Evolutionary conservation across 2,329 filamentous ascomycete genomes (phyloP), one percentile per base, ranked within the genome.

Genomic region (Ramularia endophylla): DNA sequence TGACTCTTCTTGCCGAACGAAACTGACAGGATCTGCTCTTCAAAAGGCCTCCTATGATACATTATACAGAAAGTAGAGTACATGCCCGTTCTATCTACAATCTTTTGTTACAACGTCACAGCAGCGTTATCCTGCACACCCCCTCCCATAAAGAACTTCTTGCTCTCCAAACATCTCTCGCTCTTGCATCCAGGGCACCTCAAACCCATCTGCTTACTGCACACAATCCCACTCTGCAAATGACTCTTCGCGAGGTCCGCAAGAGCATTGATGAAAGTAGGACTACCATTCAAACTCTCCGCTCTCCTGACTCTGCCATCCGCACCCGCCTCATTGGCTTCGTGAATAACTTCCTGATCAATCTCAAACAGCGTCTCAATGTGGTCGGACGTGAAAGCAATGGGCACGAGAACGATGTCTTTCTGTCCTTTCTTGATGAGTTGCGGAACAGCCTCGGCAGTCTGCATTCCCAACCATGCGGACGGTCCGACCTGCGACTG

Each of bases 361-460:
- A 98, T 71, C 65, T 98, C 92, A 62, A 83, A 97, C 1, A 98
- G 72, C 0, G 92, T 98, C 69, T 98, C 92, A 53, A 98, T 98
- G 62, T 98, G 92, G 58, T 98, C 92, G n/a, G 87, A 94, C 0
- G 92, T 98, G 63, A 98, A 98, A 5, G 92, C 92, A 51, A 98
- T 94, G 0, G 92, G 92, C 41, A 98, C 87, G 5, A 98, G 73
- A 1, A 95, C 74, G 40, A 98, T 73, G 60, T 98, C 88, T 41
- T 83, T 94, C 59, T 95, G 86, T 1, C 90, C 92, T 65, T 92
- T 88, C 60, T 85, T 80, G 52, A 97, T 81, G 61, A 95, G 94
- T 46, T 87, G 77, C 60, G 89, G 81, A 8, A 98, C 92, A 0
- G 89, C 90, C 52, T 83, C 80, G 46, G 83, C 81, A 0, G 92